A percentile compares a stretch with the other conserved stretches of the same genome.
Evolutionary conservation across 805 yeast species (phyloP).

Genomic region (Candida coquimbonensis): DNA sequence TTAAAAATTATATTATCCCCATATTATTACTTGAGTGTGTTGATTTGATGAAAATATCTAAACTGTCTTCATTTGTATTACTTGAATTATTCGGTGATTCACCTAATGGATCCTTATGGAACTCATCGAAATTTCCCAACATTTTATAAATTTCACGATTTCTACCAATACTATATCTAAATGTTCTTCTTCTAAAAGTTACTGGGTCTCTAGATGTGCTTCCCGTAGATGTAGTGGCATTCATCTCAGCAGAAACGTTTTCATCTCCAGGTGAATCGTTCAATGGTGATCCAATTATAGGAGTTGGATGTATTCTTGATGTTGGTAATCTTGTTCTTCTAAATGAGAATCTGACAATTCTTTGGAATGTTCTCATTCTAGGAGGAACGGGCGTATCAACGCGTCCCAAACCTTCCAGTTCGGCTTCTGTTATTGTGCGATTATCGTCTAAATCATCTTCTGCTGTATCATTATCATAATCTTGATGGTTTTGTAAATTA

Average conservation of each 20-base stretch:
- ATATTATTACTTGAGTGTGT: no score
- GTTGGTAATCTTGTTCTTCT: not conserved
- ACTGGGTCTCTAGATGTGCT: slow-evolving; percentile 3
- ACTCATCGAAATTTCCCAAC: slow-evolving; percentile 13
- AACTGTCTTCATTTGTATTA: not conserved
- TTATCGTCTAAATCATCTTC: not conserved
- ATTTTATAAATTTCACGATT: slow-evolving; percentile 8
- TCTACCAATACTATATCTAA: slow-evolving; percentile 7
- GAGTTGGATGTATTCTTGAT: slow-evolving; percentile 1
- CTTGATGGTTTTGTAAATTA: not conserved
- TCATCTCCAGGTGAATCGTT: not conserved
- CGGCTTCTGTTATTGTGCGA: not conserved
- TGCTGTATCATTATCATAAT: no score
- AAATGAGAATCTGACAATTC: slow-evolving; percentile 4
- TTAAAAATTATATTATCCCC: no score
- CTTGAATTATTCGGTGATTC: not conserved
- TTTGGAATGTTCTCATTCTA: not conserved
- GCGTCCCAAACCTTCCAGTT: not conserved
- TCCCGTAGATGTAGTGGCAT: slow-evolving; percentile 1
- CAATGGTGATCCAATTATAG: not conserved
- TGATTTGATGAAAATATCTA: not conserved
- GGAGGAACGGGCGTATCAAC: not conserved
- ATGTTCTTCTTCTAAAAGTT: slow-evolving; percentile 4
- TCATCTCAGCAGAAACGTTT: not conserved
- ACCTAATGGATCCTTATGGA: slow-evolving; percentile 3